Base-by-base conservation (phyloP, 805 yeast genomes). In the Saccharomycopsis sp. region DNA sequence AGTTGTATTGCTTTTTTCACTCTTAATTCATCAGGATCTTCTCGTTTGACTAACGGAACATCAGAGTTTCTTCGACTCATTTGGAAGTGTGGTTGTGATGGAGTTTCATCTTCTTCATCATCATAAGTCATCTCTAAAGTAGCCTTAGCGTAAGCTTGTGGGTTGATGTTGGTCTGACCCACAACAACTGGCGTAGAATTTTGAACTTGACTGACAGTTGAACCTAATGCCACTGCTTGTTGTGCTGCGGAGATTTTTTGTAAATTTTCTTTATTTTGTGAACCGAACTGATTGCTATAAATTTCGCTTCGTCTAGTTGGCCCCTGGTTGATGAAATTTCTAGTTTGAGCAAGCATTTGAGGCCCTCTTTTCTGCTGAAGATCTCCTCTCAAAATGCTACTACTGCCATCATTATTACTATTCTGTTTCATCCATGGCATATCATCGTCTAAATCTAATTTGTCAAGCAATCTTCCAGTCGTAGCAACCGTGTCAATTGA, bases 371-470 rank as follows among this genome's bases (percentile, higher is more conserved):
- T 39, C 20, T 26, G 22, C 4, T 26, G 7, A 19, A 27, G 17
- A 22, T 26, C 32, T 19, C 11, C 34, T n/a, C 32, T 14, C 9
- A 39, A 9, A 13, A 33, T 29, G 19, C 33, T 20, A 11, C 19
- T 20, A 13, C 13, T 20, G 7, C 21, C n/a, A 5, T 20, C 35
- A 5, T 5, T 31, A 22, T 38, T 27, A 7, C 9, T 14, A 7
- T 20, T 14, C 17, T 35, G 4, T 2, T 17, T 27, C 24, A n/a
- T 41, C 51, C 51, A 47, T 5, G 51, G 51, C 23, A 40, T 11
- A 27, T 47, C 51, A 3, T 47, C 51, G 28, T 47, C 51, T 16
- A 46, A 20, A 16, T 38, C 47, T 3, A 46, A 22, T 19, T 44
- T n/a, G 22, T 46, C 50, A 8, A 46, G 21, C 16, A 46, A 39